Evolutionary conservation across 495 filamentous ascomycete species (phyloP), one percentile per base, ranked within the genome.

Genomic region (Hypoxylon fuscum): DNA sequence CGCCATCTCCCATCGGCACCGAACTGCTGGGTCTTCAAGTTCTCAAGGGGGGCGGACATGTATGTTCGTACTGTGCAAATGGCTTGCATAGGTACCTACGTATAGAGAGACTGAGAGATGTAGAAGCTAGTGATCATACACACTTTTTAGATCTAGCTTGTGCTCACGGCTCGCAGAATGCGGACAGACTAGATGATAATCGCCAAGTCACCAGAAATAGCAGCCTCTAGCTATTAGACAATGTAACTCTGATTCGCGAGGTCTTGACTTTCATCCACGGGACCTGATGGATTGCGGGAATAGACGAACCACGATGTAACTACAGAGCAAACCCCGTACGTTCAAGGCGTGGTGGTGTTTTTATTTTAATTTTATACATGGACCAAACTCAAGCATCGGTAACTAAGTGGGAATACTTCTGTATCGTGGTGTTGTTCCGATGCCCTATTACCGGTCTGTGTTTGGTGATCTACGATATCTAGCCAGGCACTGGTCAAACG

Each of bases 1-100:
- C 62, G 63, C 63, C 50, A 61, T 66, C 57, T 57, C 52, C 63
- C 63, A 58, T 62, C 63, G 57, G 63, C 60, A 61, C 63, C 63
- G 55, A 66, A 35, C 58, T 54, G 52, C 48, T 49, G 52, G 62
- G 62, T 45, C 57, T 65, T 31, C 23, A 42, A 42, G 31, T 38
- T 14, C 34, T 20, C 15, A 29, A 49, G 20, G 23, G 44, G 25
- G 52, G 38, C 4, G 27, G 35, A 34, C 52, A 51, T 31, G 22
- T 52, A 53, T 53, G 14, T 38, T 21, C 51, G 53, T 61, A 66
- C 51, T 60, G 63, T 66, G 53, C 37, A 23, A 45, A 35, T 56
- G 47, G 40, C 23, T 34, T 59, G 51, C 59, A 55, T 60, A 37
- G 2, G 25, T 38, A 50, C 18, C 11, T 50, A n/a, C n/a, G n/a